Base-by-base conservation (phyloP, 228 moss, liverwort and hornwort species). In the Sphagnum fallax region DNA sequence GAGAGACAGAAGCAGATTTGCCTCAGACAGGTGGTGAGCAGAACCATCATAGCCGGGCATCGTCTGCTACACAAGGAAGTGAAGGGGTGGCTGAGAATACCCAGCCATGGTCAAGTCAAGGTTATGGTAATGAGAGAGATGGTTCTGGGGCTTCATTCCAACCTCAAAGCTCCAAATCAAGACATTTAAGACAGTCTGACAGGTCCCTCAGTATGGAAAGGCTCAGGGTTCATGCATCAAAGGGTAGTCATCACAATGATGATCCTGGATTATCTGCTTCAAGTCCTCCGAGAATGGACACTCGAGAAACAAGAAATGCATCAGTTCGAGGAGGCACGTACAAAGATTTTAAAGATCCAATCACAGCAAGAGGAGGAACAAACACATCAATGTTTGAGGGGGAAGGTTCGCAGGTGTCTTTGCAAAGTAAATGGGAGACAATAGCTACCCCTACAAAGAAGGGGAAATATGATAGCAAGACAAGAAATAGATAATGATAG, bases 241-340 rank as follows among this genome's bases (percentile, higher is more conserved):
- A 16, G 62, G 12, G 16, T 10, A 6, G 62, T 62, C 49, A 49
- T 16, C 67, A 78, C 16, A 72, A 75, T 4, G 81, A 61, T 48
- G 77, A 51, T 5, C 73, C 58, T 15, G 85, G 79, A 5, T 70
- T 84, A 9, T 76, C 82, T 9, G 82, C 82, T 68, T 80, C 80
- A 4, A 76, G 83, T 47, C 83, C 80, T 4, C 67, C 74, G 18
- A 70, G 70, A 1, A 52, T 71, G 6, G 75, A 79, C 52, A 61
- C 61, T 4, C 74, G 79, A 6, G 72, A 71, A 14, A 53, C 77
- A 52, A 61, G 62, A 47, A 62, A 16, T 13, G 80, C 77, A 18
- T 65, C 82, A 16, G 67, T 77, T 32, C 76, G 85, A 60, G 82
- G 80, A 32, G 32, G 32, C 32, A 32, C 32, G 2, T 32, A 32